These are phyloP conservation scores for Alternaria ventricosa DNA, from an alignment of 2,329 filamentous ascomycete species.

Conservation along the genomic window DNA sequence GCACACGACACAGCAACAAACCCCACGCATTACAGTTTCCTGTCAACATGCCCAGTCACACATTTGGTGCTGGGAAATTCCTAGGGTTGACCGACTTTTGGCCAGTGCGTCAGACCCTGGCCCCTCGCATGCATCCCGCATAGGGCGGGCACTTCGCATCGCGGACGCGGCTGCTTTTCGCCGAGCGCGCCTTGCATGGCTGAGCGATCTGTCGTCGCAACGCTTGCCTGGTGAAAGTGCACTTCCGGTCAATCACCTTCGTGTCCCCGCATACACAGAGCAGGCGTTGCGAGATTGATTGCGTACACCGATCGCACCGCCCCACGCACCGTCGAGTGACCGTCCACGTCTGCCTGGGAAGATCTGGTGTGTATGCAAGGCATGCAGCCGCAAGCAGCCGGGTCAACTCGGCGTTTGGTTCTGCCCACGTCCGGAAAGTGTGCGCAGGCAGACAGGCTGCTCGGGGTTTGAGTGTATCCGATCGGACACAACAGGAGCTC, in stretches of 20 bases:
- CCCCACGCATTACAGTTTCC: neutral
- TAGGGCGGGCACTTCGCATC: constrained; percentile 8
- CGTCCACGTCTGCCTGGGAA: constrained; percentile 13
- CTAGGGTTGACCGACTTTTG: constrained; percentile 27
- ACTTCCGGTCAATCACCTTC: constrained; percentile 19
- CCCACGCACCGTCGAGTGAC: constrained; percentile 11
- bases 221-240: constrained; percentile 17
- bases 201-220: constrained; percentile 21
- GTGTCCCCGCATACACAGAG: constrained; percentile 11
- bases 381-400: constrained; percentile 10
- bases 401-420: constrained; percentile 7
- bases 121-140: constrained; percentile 6
- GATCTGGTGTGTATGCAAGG: constrained; percentile 1
- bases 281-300: constrained; percentile 8
- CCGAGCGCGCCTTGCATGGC: constrained; percentile 11
- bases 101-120: constrained; percentile 21
- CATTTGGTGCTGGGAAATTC: constrained; percentile 1
- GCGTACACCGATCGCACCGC: constrained; percentile 3
- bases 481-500: constrained; percentile 8
- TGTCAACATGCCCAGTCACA: constrained; percentile 10
- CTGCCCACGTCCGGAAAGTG: neutral
- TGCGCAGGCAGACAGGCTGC: neutral
- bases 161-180: constrained; percentile 6
- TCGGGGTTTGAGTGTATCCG: constrained; percentile 16
- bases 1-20: constrained; percentile 1